phyloP scores from a whole-genome alignment of 129 eudicot species.

The Pittosporum tobira region DNA sequence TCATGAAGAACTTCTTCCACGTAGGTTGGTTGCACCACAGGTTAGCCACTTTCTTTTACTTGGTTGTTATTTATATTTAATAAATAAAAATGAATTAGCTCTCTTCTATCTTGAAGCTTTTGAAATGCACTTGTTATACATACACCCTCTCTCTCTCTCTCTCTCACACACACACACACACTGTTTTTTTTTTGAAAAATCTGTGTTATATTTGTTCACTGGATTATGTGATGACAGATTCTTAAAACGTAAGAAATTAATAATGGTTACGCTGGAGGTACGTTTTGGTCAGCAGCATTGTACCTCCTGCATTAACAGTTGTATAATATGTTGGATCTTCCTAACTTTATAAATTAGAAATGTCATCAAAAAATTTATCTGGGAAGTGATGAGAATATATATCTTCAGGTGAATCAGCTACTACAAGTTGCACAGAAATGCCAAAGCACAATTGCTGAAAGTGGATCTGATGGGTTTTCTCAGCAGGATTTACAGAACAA shows the following conservation, averaged over 20 bases:
- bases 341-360: too few species aligned
- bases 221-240: too few species aligned
- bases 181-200: too few species aligned
- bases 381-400: background rate
- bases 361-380: background rate
- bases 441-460: conserved; percentile 73
- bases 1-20: conserved; percentile 95
- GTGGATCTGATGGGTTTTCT: conserved; percentile 78
- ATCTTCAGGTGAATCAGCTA: conserved; percentile 70
- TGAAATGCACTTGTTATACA: too few species aligned
- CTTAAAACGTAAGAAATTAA: too few species aligned
- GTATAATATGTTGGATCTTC: background rate
- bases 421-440: conserved; percentile 91
- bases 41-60: conserved; percentile 19
- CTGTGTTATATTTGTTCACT: too few species aligned
- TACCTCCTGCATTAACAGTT: too few species aligned
- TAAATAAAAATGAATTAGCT: too few species aligned
- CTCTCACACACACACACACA: background rate
- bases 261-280: too few species aligned
- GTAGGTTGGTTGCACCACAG: conserved; percentile 93
- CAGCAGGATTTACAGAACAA: conserved; percentile 79
- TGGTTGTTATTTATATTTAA: background rate
- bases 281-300: too few species aligned
- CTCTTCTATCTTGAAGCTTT: too few species aligned
- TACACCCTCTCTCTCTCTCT: background rate